A percentile compares a stretch with the other conserved stretches of the same genome.
Evolutionary conservation across 2,329 filamentous ascomycete species (phyloP).

Genomic region (Arthrocladium fulminans): DNA sequence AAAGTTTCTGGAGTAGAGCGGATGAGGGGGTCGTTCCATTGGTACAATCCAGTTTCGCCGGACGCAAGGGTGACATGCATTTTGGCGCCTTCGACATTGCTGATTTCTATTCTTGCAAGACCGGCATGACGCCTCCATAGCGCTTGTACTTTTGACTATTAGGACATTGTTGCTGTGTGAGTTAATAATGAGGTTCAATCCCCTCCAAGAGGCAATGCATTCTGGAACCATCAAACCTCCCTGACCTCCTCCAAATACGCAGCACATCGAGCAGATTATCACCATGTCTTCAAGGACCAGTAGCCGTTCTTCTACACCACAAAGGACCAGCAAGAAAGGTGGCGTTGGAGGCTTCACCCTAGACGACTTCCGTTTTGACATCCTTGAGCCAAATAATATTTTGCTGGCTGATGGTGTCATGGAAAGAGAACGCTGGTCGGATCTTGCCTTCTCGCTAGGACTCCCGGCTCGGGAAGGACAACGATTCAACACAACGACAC

Average conservation of each 20-base stretch:
- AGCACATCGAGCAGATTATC: not conserved
- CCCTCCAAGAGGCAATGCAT: not conserved
- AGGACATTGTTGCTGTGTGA: not conserved
- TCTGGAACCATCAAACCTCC: not conserved
- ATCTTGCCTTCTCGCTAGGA: constrained; percentile 18
- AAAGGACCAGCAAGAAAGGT: not conserved
- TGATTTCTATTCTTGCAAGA: not conserved
- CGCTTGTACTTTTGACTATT: not conserved
- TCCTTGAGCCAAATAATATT: constrained; percentile 18
- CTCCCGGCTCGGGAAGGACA: constrained; percentile 14
- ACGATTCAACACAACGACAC: constrained; percentile 11
- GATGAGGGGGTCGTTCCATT: not conserved
- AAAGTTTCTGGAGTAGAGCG: not conserved
- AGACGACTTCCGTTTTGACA: constrained; percentile 14
- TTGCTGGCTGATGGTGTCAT: constrained; percentile 15
- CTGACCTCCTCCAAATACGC: not conserved
- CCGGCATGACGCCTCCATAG: not conserved
- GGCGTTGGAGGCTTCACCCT: not conserved
- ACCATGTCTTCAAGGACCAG: not conserved
- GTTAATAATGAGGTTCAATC: not conserved
- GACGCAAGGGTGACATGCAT: not conserved
- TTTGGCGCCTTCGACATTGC: not conserved
- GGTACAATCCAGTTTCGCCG: not conserved
- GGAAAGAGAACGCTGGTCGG: constrained; percentile 19
- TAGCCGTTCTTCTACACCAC: constrained; percentile 3